Evolutionary conservation across 2,329 filamentous ascomycete genomes (phyloP), one percentile per base, ranked within the genome.

Genomic region (Ilyonectria destructans): DNA sequence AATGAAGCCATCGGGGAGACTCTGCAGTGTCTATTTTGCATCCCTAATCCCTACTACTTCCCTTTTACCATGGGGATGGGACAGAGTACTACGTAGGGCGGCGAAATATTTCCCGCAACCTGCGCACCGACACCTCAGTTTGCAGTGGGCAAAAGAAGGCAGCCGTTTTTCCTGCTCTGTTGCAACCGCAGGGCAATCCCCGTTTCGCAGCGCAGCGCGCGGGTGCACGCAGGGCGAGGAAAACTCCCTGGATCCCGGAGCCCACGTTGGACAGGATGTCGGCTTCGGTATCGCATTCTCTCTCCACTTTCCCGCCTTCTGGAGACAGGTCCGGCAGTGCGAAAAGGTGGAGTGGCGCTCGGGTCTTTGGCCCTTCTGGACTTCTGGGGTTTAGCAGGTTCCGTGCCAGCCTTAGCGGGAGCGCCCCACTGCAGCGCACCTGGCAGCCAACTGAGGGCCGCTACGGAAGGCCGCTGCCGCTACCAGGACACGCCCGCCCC

Each of bases 361-460:
- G 71, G 71, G 70, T 61, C 51, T 67, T 68, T 71, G 68, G 62
- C 60, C 68, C 60, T 51, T 65, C 46, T 65, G 58, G 65, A 37
- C 71, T 40, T 40, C 61, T 58, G 26, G 48, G 62, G 71, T 49
- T 69, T 73, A 72, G 71, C 70, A 69, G 57, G 31, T 62, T 62
- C 58, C 58, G 51, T 45, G 58, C 45, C 21, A 65, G 48, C 49
- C 49, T 56, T 60, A 60, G 62, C 23, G 56, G 35, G 23, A 35
- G 19, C 29, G 19, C 13, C 6, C 48, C 17, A 7, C 49, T 29
- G 26, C 23, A 51, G 13, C 7, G 56, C 17, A 35, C 23, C n/a
- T 26, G 29, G 33, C 31, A 51, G 26, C 23, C 23, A 17, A 17
- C 48, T 29, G 46, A 17, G 46, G 26, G 26, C 23, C 48, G 21